Evolutionary conservation across 352 stramenopile species (phyloP), one percentile per base, ranked within the genome.

Genomic region (Globisporangium paddicum): DNA sequence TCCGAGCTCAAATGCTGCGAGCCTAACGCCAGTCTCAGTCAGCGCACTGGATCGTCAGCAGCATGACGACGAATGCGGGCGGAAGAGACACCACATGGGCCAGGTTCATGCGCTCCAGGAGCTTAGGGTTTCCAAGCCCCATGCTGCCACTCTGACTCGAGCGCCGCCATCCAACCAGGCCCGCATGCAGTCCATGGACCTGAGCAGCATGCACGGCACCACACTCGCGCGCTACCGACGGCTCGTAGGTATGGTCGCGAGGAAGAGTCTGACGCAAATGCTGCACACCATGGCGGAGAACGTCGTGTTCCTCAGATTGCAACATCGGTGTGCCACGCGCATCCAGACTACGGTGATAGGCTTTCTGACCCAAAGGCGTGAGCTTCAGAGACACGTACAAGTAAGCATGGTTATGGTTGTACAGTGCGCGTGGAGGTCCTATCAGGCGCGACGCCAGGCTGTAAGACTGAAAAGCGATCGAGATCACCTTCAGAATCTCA

Each of bases 101-200:
- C 46, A 53, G 16, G 26, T 53, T 40, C 46, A 26, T 4, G n/a
- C 46, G 26, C 46, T 52, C 9, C 46, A 52, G 46, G 42, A 49
- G 42, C 19, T 49, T 2, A 16, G 3, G n/a, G n/a, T n/a, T n/a
- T n/a, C n/a, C 2, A 48, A 23, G 41, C 1, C 38, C 4, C 41
- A 47, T 6, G 3, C 5, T 9, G n/a, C 16, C 11, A 8, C 11
- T 26, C 2, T 18, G 7, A 5, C 16, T 3, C 41, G 26, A 26
- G n/a, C 25, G n/a, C 14, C 18, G 3, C 26, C 28, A 8, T 10
- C 46, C 2, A 52, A 38, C 10, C 46, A 52, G 18, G 3, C 16
- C 25, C 26, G 46, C 5, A 38, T 38, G 2, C 16, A 53, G n/a
- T 6, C 25, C 7, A 26, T 53, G 26, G 8, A 40, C 9, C 26